These are phyloP conservation scores for Russula lepida DNA, from an alignment of 768 basidiomycete species.

Conservation along the genomic window DNA sequence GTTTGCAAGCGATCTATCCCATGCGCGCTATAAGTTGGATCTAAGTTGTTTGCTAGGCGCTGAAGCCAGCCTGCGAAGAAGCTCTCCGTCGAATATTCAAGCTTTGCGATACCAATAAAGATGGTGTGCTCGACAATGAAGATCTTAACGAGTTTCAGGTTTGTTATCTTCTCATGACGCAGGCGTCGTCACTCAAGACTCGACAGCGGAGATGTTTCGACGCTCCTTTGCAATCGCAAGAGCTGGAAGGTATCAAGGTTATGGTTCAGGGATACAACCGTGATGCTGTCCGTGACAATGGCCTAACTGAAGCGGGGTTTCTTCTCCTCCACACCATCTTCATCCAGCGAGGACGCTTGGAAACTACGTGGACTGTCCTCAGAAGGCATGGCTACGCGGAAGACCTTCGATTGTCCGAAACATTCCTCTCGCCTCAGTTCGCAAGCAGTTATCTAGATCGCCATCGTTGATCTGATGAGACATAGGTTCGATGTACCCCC, in stretches of 20 bases:
- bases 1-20: conserved; percentile 37
- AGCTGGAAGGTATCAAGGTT: conserved; percentile 92
- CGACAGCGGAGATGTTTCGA: conserved; percentile 88
- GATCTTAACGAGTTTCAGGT: conserved; percentile 98
- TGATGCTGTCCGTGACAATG: conserved; percentile 65
- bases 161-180: conserved; percentile 18
- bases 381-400: conserved; percentile 95
- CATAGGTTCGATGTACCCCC: conserved; percentile 83
- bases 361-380: conserved; percentile 97
- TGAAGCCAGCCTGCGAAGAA: conserved; percentile 86
- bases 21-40: not conserved
- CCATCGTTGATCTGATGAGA: conserved; percentile 7
- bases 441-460: conserved; percentile 25
- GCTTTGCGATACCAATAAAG: conserved; percentile 90
- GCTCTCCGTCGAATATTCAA: conserved; percentile 94
- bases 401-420: conserved; percentile 81
- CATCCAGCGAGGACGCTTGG: conserved; percentile 89
- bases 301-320: conserved; percentile 89
- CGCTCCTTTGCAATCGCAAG: conserved; percentile 82
- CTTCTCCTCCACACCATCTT: conserved; percentile 93
- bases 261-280: conserved; percentile 78
- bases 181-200: not conserved
- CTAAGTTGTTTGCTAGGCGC: conserved; percentile 42
- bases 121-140: conserved; percentile 79
- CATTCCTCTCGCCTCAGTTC: conserved; percentile 83